Percentiles rank a stretch among this genome's conserved stretches.
Evolutionary conservation across 2,329 filamentous ascomycete genomes (phyloP).

Genomic region (Aureobasidium namibiae): DNA sequence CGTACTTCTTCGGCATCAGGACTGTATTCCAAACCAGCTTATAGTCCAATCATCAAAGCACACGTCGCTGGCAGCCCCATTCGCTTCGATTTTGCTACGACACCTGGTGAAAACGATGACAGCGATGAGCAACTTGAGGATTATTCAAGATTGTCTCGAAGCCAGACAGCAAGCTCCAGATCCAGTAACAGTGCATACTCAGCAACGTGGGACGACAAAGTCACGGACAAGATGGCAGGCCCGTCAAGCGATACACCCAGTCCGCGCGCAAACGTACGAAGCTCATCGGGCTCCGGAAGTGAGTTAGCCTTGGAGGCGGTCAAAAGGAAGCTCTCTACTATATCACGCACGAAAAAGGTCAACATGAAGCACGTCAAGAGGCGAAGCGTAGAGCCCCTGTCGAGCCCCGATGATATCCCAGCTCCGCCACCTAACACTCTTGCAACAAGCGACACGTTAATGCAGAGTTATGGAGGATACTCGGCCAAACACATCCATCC

Average conservation of each 20-base stretch:
- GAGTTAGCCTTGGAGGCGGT: not conserved
- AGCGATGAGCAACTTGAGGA: constrained; percentile 11
- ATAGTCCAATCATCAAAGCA: not conserved
- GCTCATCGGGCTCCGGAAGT: not conserved
- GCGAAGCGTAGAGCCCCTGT: not conserved
- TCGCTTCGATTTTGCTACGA: not conserved
- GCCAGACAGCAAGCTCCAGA: not conserved
- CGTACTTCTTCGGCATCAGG: constrained; percentile 1
- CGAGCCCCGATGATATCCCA: not conserved
- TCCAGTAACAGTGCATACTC: not conserved
- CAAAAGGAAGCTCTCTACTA: not conserved
- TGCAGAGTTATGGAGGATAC: not conserved
- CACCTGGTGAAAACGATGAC: constrained; percentile 4
- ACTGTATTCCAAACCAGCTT: constrained; percentile 4
- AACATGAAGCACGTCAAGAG: not conserved
- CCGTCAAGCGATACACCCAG: not conserved
- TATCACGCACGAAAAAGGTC: not conserved
- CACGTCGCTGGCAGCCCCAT: not conserved
- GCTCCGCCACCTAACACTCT: not conserved
- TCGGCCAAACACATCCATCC: not conserved
- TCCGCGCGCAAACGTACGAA: not conserved
- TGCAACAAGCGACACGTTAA: not conserved
- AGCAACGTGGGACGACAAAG: not conserved
- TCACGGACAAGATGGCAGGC: not conserved
- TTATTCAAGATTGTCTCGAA: not conserved